phyloP scores from a whole-genome alignment of 2,329 filamentous ascomycete species.

The Paramyrothecium roridum region DNA sequence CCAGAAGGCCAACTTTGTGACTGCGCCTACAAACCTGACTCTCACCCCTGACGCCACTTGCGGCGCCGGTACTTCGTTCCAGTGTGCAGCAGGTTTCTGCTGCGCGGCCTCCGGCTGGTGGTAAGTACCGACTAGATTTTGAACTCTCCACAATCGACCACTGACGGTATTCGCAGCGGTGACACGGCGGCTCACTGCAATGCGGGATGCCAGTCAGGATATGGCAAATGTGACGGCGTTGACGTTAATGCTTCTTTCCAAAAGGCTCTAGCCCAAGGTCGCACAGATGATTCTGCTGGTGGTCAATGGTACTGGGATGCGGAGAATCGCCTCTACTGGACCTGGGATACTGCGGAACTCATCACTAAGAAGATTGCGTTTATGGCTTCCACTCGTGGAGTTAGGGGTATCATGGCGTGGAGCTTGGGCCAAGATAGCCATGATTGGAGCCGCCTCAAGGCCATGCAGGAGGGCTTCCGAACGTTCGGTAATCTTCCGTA shows the following conservation, averaged over 20 bases:
- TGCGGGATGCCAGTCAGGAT: conserved; percentile 14
- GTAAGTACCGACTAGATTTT: conserved; percentile 9
- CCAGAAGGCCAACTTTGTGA: conserved; percentile 26
- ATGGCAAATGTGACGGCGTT: conserved; percentile 12
- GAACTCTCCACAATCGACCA: not conserved
- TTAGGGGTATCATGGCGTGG: conserved; percentile 54
- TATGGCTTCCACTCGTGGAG: conserved; percentile 34
- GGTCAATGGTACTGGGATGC: conserved; percentile 55
- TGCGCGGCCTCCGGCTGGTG: conserved; percentile 16
- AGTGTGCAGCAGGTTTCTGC: conserved; percentile 12
- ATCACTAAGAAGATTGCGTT: conserved; percentile 44
- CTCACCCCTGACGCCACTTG: conserved; percentile 12
- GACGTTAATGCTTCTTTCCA: conserved; percentile 29
- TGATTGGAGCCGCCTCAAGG: conserved; percentile 38
- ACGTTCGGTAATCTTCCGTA: not conserved
- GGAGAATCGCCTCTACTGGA: conserved; percentile 45
- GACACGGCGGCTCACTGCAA: conserved; percentile 13
- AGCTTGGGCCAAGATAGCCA: conserved; percentile 46
- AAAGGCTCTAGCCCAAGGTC: conserved; percentile 34
- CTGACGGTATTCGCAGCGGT: not conserved
- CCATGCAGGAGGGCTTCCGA: conserved; percentile 27
- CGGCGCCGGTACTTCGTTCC: conserved; percentile 10
- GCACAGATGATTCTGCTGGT: conserved; percentile 43
- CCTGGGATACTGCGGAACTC: conserved; percentile 49
- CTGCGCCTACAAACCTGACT: conserved; percentile 16